Conservation (phyloP, 805 yeast genomes). For the Starmerella lactis-condensi region DNA sequence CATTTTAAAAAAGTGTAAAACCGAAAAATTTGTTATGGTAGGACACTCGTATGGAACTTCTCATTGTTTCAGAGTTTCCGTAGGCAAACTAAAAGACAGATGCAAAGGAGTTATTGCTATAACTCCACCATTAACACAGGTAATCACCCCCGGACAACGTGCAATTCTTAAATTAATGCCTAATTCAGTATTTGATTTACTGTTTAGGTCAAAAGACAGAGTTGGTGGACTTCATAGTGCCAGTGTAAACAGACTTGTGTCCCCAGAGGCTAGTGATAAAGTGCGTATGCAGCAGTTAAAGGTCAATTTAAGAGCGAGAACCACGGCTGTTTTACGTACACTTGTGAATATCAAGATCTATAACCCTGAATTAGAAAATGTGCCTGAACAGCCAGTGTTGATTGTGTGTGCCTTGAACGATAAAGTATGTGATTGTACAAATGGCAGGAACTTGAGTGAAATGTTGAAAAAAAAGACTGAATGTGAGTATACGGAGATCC, state of each 20-base stretch:
- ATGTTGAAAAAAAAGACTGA: not conserved
- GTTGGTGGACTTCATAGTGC: conserved; percentile 40
- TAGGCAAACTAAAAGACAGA: conserved; percentile 7
- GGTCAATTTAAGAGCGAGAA: conserved; percentile 49
- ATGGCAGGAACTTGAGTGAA: conserved; percentile 18
- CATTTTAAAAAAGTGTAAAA: conserved; percentile 7
- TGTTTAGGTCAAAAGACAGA: conserved; percentile 41
- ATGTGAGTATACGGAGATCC: conserved; percentile 12
- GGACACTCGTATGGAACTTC: conserved; percentile 68
- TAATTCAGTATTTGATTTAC: conserved; percentile 28
- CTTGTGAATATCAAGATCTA: conserved; percentile 33
- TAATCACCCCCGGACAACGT: not conserved
- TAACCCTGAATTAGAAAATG: conserved; percentile 28
- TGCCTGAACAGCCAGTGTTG: conserved; percentile 29
- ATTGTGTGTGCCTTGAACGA: conserved; percentile 44
- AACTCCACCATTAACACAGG: conserved; percentile 21
- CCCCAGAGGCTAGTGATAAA: conserved; percentile 21
- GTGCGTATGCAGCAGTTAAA: conserved; percentile 41
- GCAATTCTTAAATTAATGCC: conserved; percentile 3
- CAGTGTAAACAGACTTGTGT: conserved; percentile 42
- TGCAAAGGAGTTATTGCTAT: conserved; percentile 22
- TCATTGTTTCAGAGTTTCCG: conserved; percentile 22
- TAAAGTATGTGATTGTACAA: conserved; percentile 31
- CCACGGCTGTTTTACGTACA: conserved; percentile 36
- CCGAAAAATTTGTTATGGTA: conserved; percentile 21